Conservation (phyloP, 352 stramenopile genomes). For the Globisporangium recalcitrans region DNA sequence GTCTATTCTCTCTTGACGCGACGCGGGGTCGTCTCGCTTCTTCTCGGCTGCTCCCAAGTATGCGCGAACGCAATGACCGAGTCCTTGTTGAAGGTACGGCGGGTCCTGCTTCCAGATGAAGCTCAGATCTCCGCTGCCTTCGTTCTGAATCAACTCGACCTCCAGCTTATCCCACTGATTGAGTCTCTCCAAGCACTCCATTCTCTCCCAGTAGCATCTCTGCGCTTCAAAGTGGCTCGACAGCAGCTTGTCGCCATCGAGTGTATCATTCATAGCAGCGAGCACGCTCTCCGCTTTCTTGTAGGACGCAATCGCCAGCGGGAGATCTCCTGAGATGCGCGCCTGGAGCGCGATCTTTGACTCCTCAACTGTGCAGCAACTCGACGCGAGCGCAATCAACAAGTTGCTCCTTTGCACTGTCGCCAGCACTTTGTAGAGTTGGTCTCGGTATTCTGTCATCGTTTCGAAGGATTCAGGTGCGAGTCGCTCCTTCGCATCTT, state of each 20-base stretch:
- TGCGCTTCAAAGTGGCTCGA: slow-evolving; percentile 35
- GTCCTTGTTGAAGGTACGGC: slow-evolving; percentile 63
- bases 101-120: slow-evolving; percentile 57
- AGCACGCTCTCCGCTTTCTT: slow-evolving; percentile 58
- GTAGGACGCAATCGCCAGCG: slow-evolving; percentile 65
- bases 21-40: not conserved
- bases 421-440: slow-evolving; percentile 69
- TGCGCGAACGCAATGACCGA: slow-evolving; percentile 47
- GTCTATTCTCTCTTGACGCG: not conserved
- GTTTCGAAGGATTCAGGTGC: slow-evolving; percentile 16
- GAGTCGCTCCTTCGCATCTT: slow-evolving; percentile 2
- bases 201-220: slow-evolving; percentile 59
- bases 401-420: slow-evolving; percentile 65
- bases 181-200: slow-evolving; percentile 55
- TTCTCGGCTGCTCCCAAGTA: slow-evolving; percentile 31
- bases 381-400: slow-evolving; percentile 46
- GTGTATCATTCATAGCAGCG: slow-evolving; percentile 31
- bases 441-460: slow-evolving; percentile 45
- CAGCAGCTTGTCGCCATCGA: slow-evolving; percentile 25
- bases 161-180: slow-evolving; percentile 68
- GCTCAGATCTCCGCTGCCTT: slow-evolving; percentile 14
- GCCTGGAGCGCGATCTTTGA: slow-evolving; percentile 56
- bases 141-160: slow-evolving; percentile 29
- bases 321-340: slow-evolving; percentile 60
- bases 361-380: slow-evolving; percentile 47